Conservation (phyloP, 2,329 filamentous ascomycete genomes). For the Drechslerella coelobrocha region DNA sequence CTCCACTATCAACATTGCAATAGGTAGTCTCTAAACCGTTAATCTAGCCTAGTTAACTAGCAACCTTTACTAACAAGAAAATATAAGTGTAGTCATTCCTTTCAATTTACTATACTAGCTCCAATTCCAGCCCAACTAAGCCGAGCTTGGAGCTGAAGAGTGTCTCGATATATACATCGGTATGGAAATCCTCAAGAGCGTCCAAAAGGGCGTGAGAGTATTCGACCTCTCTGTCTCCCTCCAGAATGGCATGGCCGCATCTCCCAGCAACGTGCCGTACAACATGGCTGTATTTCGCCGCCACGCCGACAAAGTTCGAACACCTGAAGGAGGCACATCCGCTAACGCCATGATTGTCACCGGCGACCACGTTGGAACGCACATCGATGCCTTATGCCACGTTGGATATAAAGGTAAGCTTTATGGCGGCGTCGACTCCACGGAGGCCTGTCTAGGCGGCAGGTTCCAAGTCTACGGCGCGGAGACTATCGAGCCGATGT, state of each 20-base stretch:
- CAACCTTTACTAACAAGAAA: too few species aligned
- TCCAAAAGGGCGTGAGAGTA: slow-evolving; percentile 34
- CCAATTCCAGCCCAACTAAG: not conserved
- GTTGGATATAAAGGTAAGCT: slow-evolving; percentile 31
- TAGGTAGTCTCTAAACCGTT: too few species aligned
- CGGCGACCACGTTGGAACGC: slow-evolving; percentile 32
- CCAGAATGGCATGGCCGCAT: slow-evolving; percentile 50
- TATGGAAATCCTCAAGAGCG: slow-evolving; percentile 34
- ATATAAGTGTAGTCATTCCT: too few species aligned
- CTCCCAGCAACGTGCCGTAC: slow-evolving; percentile 40
- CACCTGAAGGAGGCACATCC: slow-evolving; percentile 21
- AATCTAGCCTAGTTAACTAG: too few species aligned
- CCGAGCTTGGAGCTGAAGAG: too few species aligned
- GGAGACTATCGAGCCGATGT: slow-evolving; percentile 30
- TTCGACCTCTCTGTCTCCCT: slow-evolving; percentile 50
- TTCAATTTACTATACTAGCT: too few species aligned
- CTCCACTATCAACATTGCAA: too few species aligned
- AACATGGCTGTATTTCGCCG: slow-evolving; percentile 31
- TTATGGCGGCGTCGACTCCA: slow-evolving; percentile 30
- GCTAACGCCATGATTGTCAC: slow-evolving; percentile 38
- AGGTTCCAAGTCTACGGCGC: slow-evolving; percentile 28
- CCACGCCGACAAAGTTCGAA: slow-evolving; percentile 23
- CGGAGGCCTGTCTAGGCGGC: slow-evolving; percentile 22
- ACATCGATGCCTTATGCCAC: slow-evolving; percentile 29
- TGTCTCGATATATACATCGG: too few species aligned